Evolutionary conservation across 2,329 filamentous ascomycete genomes (phyloP).

Genomic region (Botrytis fabae): DNA sequence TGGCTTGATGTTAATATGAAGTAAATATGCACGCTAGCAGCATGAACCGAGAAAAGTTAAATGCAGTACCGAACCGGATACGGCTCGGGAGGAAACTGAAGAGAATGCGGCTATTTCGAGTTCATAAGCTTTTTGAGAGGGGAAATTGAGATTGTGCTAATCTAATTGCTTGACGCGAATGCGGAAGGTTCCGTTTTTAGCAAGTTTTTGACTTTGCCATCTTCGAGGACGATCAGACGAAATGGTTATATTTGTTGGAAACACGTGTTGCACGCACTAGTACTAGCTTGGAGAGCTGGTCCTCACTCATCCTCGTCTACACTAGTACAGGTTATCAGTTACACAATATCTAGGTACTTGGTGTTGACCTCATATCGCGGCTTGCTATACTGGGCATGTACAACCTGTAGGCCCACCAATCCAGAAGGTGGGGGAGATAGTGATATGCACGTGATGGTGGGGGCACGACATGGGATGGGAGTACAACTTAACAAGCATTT

Average conservation of each 20-base stretch:
- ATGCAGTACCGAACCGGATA: not conserved
- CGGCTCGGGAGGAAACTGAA: not conserved
- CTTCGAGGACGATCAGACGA: not conserved
- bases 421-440: slow-evolving; percentile 11
- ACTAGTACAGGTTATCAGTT: not conserved
- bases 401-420: not conserved
- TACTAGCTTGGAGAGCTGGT: not conserved
- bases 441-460: slow-evolving; percentile 6
- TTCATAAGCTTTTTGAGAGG: not conserved
- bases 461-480: not conserved
- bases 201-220: not conserved
- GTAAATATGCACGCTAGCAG: slow-evolving; percentile 13
- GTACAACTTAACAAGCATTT: not conserved
- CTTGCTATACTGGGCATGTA: not conserved
- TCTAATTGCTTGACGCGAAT: not conserved
- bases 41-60: not conserved
- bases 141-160: not conserved
- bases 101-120: not conserved
- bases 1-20: slow-evolving; percentile 3
- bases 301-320: not conserved
- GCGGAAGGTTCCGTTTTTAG: not conserved
- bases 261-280: not conserved
- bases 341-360: not conserved
- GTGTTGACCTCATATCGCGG: not conserved
- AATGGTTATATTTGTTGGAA: not conserved